Evolutionary conservation across 2,329 filamentous ascomycete species (phyloP), one percentile per base, ranked within the genome.

Genomic region (Sporothrix inflata): DNA sequence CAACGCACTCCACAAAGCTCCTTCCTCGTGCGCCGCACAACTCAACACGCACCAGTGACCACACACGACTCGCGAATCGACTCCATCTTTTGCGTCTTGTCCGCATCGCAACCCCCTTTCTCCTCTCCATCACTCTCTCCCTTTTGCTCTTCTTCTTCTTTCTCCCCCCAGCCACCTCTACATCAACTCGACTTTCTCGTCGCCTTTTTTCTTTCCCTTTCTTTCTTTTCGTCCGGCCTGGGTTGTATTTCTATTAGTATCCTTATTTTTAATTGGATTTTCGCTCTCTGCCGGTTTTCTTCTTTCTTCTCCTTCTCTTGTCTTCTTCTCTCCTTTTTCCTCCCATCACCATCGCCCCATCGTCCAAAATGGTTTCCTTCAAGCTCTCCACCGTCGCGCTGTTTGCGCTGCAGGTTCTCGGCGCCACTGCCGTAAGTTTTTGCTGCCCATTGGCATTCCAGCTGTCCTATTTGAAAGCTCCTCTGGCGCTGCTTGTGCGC

Each of bases 341-440:
- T 49, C 47, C 38, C 27, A 53, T 70, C 57, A 24, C 42, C 40
- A 30, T 69, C 66, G 47, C 61, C 60, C 63, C 69, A 57, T 74
- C 60, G 21, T 70, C 70, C 81, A 85, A 80, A 80, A 96, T 96
- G 93, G 89, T 91, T 83, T 89, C 88, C 79, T 86, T 93, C 82
- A 91, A 90, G 83, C 86, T 92, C 78, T 89, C 92, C 77, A 86
- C 91, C 73, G 84, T 95, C 78, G 90, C 91, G 77, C 83, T 94
- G 74, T 84, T 94, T 82, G 91, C 92, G 74, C 84, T 93, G 78
- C 88, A 89, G 80, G 87, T 90, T 76, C 84, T 92, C 76, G 86
- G 88, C 80, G 89, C 87, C 77, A 85, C 89, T 77, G 90, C 90
- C 73, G 86, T 89, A 78, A 79, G 89, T 85, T 2, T 61, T n/a